phyloP scores from a whole-genome alignment of 345 rosid species.

The Ceriops zippeliana region DNA sequence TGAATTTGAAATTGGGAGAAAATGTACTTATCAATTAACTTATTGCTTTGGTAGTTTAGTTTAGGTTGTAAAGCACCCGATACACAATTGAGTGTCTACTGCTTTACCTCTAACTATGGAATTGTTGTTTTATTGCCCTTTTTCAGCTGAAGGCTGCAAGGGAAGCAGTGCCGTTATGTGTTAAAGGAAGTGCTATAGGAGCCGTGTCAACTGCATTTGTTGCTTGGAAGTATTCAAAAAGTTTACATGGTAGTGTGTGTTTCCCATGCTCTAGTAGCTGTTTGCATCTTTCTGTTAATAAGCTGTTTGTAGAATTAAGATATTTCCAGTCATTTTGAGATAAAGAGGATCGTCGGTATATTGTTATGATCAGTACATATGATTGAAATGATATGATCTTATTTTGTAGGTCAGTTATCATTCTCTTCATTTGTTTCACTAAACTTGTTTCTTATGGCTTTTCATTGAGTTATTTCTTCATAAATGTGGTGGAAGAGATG shows the following conservation, averaged over 20 bases:
- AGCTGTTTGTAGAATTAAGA: neutral
- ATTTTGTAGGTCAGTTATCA: no score
- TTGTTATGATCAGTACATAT: neutral
- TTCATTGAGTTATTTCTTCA: no score
- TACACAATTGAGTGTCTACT: neutral
- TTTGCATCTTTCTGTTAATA: neutral
- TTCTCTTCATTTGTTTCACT: no score
- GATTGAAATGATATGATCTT: no score
- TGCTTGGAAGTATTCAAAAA: conserved; percentile 88
- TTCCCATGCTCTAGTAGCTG: neutral
- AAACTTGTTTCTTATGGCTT: no score
- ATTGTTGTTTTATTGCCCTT: conserved; percentile 5
- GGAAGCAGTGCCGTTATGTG: conserved; percentile 57
- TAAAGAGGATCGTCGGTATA: neutral
- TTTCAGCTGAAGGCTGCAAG: conserved; percentile 80
- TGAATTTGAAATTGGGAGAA: no score
- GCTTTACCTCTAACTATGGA: no score
- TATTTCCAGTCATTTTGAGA: neutral
- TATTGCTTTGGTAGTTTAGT: no score
- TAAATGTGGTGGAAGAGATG: no score
- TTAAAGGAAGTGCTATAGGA: conserved; percentile 61
- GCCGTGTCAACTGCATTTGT: conserved; percentile 75
- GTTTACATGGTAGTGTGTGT: conserved; percentile 60
- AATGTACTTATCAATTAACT: no score
- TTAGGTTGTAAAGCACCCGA: no score